Percentiles rank a stretch among this genome's conserved stretches.
Evolutionary conservation across 306 rosid genomes (phyloP).

Genomic region (Malus sylvestris): DNA sequence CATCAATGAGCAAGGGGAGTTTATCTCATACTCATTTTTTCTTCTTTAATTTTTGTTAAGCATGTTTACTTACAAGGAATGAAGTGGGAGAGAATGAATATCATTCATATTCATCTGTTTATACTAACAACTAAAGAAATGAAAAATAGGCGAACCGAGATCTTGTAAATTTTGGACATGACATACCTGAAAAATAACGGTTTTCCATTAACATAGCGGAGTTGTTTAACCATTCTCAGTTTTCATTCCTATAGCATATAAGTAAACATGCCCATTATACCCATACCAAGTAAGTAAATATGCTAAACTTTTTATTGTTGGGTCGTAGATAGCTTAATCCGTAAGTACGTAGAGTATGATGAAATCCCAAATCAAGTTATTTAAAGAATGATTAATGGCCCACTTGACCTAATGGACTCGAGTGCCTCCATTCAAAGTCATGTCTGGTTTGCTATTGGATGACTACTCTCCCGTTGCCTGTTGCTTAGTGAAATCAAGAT

Average conservation of each 20-base stretch:
- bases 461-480: slow-evolving; percentile 1
- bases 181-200: too few relatives aligned
- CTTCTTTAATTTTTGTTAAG: too few relatives aligned
- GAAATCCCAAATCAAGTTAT: not conserved
- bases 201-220: too few relatives aligned
- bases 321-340: not conserved
- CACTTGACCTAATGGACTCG: slow-evolving; percentile 1
- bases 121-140: too few relatives aligned
- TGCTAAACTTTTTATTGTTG: not conserved
- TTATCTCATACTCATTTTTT: not conserved
- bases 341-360: not conserved
- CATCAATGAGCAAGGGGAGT: not conserved
- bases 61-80: too few relatives aligned
- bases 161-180: too few relatives aligned
- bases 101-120: too few relatives aligned
- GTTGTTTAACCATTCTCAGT: too few relatives aligned
- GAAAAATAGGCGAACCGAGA: too few relatives aligned
- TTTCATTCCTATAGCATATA: too few relatives aligned
- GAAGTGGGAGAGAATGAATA: too few relatives aligned
- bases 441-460: slow-evolving; percentile 21
- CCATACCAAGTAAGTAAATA: not conserved
- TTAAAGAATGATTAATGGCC: not conserved
- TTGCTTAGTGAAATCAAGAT: slow-evolving; percentile 33
- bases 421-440: slow-evolving; percentile 4
- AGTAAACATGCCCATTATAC: too few relatives aligned